Evolutionary conservation across 257 asterid genomes (phyloP).

Genomic region (Solanum etuberosum): DNA sequence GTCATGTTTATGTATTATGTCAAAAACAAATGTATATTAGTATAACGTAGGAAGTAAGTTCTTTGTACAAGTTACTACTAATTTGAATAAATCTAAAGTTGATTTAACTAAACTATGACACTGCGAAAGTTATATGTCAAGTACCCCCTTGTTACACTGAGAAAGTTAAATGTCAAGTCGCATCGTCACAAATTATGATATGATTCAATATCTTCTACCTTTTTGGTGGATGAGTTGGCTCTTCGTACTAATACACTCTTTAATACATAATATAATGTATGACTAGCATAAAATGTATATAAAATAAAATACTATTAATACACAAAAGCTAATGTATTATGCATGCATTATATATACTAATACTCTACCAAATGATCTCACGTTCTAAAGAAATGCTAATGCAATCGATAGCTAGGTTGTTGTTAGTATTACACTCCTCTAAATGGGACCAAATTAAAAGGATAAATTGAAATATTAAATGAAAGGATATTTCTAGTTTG

Average conservation of each 20-base stretch:
- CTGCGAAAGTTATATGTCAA: background rate
- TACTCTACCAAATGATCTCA: too few species aligned
- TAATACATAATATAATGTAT: too few species aligned
- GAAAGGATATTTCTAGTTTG: background rate
- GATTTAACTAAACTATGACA: background rate
- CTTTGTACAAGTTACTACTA: background rate
- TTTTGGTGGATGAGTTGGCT: too few species aligned
- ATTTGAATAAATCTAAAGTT: background rate
- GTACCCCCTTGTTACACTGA: background rate
- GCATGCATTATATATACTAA: too few species aligned
- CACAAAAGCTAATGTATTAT: too few species aligned
- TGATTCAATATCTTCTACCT: too few species aligned
- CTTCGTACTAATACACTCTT: too few species aligned
- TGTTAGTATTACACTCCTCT: background rate
- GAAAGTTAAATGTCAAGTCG: background rate
- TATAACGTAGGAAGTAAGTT: background rate
- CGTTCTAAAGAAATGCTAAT: background rate
- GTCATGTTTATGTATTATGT: too few species aligned
- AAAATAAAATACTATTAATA: too few species aligned
- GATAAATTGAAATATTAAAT: background rate
- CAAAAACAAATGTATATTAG: too few species aligned
- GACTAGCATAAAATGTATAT: too few species aligned
- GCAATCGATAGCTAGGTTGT: background rate
- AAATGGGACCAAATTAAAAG: background rate
- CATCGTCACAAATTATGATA: background rate